phyloP scores from a whole-genome alignment of 2,329 filamentous ascomycete genomes.

The Beauveria australis region DNA sequence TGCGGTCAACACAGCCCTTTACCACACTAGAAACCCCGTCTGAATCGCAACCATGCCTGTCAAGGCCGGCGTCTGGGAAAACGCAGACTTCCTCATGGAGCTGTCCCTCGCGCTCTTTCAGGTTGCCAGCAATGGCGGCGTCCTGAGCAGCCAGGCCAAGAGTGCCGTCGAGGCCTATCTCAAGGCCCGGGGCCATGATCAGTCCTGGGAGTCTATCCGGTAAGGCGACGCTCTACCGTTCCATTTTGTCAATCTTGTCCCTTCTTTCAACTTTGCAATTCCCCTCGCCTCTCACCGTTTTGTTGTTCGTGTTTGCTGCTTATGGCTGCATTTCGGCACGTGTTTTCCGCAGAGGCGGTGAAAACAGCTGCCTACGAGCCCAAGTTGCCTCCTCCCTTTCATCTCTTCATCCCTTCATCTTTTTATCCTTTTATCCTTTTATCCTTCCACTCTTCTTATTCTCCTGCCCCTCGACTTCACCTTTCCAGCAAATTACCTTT shows the following conservation, averaged over 20 bases:
- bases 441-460: background rate
- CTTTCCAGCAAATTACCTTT: background rate
- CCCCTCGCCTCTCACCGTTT: background rate
- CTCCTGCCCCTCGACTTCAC: background rate
- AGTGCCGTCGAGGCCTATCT: conserved; percentile 26
- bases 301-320: background rate
- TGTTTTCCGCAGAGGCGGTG: background rate
- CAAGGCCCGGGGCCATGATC: conserved; percentile 22
- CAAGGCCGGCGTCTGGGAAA: conserved; percentile 22
- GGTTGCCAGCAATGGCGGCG: conserved; percentile 18
- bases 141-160: conserved; percentile 22
- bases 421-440: conserved; percentile 3
- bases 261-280: background rate
- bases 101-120: conserved; percentile 26
- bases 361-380: background rate
- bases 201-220: conserved; percentile 40
- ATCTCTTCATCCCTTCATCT: background rate
- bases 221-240: conserved; percentile 18
- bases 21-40: background rate
- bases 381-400: conserved; percentile 5
- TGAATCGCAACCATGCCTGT: background rate
- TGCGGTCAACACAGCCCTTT: no score
- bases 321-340: background rate
- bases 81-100: conserved; percentile 25
- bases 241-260: background rate